Percentiles rank a stretch among this genome's conserved stretches.
These are phyloP conservation scores for Urtica urens DNA, from an alignment of 306 rosid species.

Conservation along the genomic window DNA sequence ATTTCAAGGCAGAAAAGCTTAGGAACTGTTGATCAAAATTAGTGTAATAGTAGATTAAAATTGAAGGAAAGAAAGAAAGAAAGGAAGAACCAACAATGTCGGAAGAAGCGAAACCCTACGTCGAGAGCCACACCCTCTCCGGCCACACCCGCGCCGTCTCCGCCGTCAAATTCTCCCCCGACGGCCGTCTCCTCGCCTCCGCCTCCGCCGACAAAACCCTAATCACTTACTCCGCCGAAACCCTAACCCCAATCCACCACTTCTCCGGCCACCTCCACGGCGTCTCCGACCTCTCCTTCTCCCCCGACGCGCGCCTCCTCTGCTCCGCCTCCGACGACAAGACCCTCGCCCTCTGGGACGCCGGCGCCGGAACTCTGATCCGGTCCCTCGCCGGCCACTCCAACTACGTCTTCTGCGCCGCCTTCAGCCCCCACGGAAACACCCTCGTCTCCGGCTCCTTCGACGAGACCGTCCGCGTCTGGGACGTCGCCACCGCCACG, in stretches of 20 bases:
- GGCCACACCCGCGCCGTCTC: constrained; percentile 64
- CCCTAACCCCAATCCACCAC: constrained; percentile 52
- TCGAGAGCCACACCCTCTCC: constrained; percentile 50
- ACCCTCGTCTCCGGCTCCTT: constrained; percentile 87
- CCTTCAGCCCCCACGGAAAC: constrained; percentile 85
- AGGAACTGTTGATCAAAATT: no score
- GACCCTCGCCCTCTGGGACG: constrained; percentile 89
- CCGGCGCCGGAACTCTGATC: constrained; percentile 52
- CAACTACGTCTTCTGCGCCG: constrained; percentile 79
- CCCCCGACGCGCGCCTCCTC: constrained; percentile 70
- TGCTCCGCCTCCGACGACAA: constrained; percentile 96
- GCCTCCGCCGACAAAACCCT: constrained; percentile 93
- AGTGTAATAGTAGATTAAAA: neutral
- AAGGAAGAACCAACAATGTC: neutral
- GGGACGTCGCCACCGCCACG: constrained; percentile 85
- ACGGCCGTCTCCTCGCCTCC: constrained; percentile 83
- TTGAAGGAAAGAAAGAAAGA: neutral
- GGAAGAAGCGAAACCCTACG: constrained; percentile 41
- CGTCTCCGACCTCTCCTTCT: constrained; percentile 86
- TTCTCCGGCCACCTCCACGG: constrained; percentile 79
- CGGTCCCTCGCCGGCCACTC: constrained; percentile 86
- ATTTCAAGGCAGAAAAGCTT: no score
- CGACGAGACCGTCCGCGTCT: constrained; percentile 88
- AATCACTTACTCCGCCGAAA: constrained; percentile 49
- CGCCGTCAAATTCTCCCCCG: constrained; percentile 76